Base-by-base conservation (phyloP, 2,329 filamentous ascomycete species). In the Rhytidhysteron rufulum region DNA sequence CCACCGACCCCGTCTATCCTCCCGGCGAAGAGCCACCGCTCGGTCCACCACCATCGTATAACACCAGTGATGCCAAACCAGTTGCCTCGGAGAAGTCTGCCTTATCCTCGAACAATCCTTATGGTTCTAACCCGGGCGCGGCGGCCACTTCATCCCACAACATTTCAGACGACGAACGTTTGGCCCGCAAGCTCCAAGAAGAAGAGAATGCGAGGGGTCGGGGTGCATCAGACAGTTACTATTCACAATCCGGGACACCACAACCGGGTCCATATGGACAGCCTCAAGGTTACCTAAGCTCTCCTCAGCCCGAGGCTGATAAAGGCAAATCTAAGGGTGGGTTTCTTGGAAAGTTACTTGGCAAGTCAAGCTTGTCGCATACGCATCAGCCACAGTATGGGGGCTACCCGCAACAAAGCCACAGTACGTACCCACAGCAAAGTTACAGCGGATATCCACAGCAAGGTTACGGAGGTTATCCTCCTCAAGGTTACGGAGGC, bases 151-250 rank as follows among this genome's bases (percentile, higher is more conserved):
- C 45, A 15, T 22, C 45, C 2, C 30, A 48, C 31, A 59, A 64
- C 39, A 60, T 73, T 21, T 78, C 78, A 42, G 82, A 85, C 34
- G 88, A 94, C 59, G 88, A 85, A 43, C 76, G 75, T 19, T 71
- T 90, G 8, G 89, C 90, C 6, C 77, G 86, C 30, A 79, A 82
- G 57, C 71, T 95, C 31, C 90, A 95, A 63, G 85, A 85, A 32
- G 86, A 95, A 65, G 89, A 95, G 65, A 77, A 95, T 48, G 79
- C 80, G 5, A 78, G 80, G 32, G 75, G 16, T 71, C 73, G 15
- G 62, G 73, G 73, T 20, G 65, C 69, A 2, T 57, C 70, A n/a
- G 62, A 71, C 35, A 58, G 63, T 31, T 79, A 74, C 51, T 79
- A 80, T 58, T 53, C 49, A 30, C 50, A 53, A 19, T 43, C 41